Evolutionary conservation across 306 rosid species (phyloP), one percentile per base, ranked within the genome.

Genomic region (Malus sieversii): DNA sequence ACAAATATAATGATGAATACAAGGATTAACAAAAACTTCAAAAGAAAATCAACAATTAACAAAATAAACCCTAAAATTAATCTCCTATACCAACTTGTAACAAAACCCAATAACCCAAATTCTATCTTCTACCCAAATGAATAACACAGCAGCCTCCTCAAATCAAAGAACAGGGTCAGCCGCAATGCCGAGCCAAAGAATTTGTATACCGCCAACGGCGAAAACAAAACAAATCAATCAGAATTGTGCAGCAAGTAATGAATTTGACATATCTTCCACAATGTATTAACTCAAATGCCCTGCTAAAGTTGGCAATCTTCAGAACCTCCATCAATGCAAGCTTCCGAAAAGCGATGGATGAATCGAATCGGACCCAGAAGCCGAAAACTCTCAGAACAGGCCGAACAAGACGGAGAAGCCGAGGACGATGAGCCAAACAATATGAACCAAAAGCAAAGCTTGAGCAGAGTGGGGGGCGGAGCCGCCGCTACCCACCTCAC

Each of bases 361-460:
- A 65, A 65, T 35, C 14, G 25, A 33, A 32, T 19, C 15, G 69
- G 46, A 33, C 3, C 67, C 9, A 4, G 51, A 35, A 45, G 16
- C 12, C 6, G 27, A 35, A 67, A 61, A 62, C 64, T 35, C 15
- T 85, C 87, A 93, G 71, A 91, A 89, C 66, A 92, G 83, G 8
- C 98, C 97, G 58, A 94, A 88, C 70, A 92, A 59, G 3, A 94
- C 95, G 1, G 96, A 91, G 63, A 94, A 79, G 1, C 84, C 96
- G 3, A 94, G 87, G 52, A 92, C 89, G 75, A 94, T 86, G 38
- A 90, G 89, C 98, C 98, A 94, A 3, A 94, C 87, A 29, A 91
- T 88, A 61, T 94, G 98, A 27, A 94, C 87, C 22, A 94, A 78
- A 32, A 94, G 97, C 38, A 94, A 81, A 2, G 98, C 97, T 81